Evolutionary conservation across 2,329 filamentous ascomycete genomes (phyloP).

Genomic region (Neonectria coccinea): DNA sequence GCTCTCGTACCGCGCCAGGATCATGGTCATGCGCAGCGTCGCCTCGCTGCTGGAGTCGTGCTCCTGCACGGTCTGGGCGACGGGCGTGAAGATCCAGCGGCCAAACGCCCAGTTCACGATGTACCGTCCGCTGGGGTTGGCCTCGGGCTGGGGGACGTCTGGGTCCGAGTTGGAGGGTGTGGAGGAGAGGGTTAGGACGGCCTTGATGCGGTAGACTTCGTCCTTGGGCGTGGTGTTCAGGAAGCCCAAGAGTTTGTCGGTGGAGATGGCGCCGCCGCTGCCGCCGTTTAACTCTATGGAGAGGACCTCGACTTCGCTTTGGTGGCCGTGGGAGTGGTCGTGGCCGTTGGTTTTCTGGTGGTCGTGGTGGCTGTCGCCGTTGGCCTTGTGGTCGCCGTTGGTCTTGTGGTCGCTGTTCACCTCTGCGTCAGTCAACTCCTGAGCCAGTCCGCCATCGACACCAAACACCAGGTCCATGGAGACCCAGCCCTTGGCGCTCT

Average conservation of each 20-base stretch:
- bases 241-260: constrained; percentile 73
- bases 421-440: constrained; percentile 59
- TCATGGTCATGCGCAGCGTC: constrained; percentile 78
- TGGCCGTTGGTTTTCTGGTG: constrained; percentile 56
- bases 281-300: constrained; percentile 75
- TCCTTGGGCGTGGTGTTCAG: constrained; percentile 85
- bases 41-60: constrained; percentile 67
- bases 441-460: constrained; percentile 83
- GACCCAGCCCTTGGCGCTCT: constrained; percentile 84
- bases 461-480: constrained; percentile 85
- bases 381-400: constrained; percentile 49
- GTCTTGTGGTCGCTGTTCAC: constrained; percentile 44
- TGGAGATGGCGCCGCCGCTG: constrained; percentile 58
- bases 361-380: constrained; percentile 48
- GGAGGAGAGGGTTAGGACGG: constrained; percentile 63
- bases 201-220: constrained; percentile 96
- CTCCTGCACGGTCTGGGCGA: constrained; percentile 57
- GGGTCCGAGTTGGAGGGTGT: constrained; percentile 64
- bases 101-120: constrained; percentile 99
- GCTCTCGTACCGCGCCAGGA: constrained; percentile 79
- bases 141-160: constrained; percentile 52
- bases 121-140: constrained; percentile 66
- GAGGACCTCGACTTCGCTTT: constrained; percentile 92
- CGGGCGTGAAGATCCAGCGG: constrained; percentile 87
- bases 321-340: constrained; percentile 64